These are phyloP conservation scores for Fusarium subtropicale DNA, from an alignment of 2,329 filamentous ascomycete species.

Conservation along the genomic window DNA sequence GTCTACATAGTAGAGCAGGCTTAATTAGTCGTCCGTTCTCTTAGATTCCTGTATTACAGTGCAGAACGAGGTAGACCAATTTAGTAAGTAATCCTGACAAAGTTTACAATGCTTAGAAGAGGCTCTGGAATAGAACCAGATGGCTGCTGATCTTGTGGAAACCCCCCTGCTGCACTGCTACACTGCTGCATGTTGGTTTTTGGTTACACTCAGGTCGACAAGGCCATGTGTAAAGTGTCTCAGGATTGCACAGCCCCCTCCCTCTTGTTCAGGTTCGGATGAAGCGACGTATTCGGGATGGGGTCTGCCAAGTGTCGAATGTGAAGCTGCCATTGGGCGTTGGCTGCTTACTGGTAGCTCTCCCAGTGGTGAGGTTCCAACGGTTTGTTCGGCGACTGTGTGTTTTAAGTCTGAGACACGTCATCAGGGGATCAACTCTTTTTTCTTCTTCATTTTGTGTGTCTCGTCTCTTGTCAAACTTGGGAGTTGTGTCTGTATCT, in stretches of 20 bases:
- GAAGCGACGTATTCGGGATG: slow-evolving; percentile 31
- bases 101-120: neutral
- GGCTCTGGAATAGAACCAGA: neutral
- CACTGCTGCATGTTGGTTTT: neutral
- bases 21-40: neutral
- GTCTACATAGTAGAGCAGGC: neutral
- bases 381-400: slow-evolving; percentile 23
- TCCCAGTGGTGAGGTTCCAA: slow-evolving; percentile 23
- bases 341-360: slow-evolving; percentile 1
- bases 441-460: neutral
- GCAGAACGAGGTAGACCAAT: too few relatives aligned
- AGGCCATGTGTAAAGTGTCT: slow-evolving; percentile 17
- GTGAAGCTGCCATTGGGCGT: slow-evolving; percentile 11
- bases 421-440: slow-evolving; percentile 7
- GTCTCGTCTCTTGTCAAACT: neutral
- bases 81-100: neutral
- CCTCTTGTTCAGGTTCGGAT: slow-evolving; percentile 18
- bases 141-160: neutral
- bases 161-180: neutral
- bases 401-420: slow-evolving; percentile 36
- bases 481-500: neutral
- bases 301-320: slow-evolving; percentile 3
- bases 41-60: neutral
- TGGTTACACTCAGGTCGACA: slow-evolving; percentile 3
- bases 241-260: slow-evolving; percentile 32